These are phyloP conservation scores for Penicillium longicatenatum DNA, from an alignment of 495 filamentous ascomycete species.

Conservation along the genomic window DNA sequence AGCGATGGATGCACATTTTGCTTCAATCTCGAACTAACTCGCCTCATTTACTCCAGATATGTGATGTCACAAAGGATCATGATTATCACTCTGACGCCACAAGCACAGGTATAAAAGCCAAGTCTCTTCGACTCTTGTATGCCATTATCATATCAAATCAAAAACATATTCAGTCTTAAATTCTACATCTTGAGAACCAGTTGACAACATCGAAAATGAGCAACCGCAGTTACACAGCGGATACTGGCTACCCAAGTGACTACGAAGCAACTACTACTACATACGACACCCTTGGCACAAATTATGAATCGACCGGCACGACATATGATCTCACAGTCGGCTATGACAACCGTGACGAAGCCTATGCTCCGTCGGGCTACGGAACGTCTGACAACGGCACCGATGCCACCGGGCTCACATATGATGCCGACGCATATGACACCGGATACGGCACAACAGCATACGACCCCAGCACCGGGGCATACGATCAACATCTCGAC, in stretches of 20 bases:
- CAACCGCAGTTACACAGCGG: slow-evolving; percentile 14
- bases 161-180: not conserved
- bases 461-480: slow-evolving; percentile 38
- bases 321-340: slow-evolving; percentile 23
- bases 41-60: not conserved
- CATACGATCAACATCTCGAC: slow-evolving; percentile 45
- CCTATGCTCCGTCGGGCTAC: slow-evolving; percentile 34
- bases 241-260: slow-evolving; percentile 18
- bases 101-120: slow-evolving; percentile 10
- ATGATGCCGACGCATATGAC: slow-evolving; percentile 40
- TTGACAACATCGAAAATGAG: slow-evolving; percentile 21
- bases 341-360: too few relatives aligned
- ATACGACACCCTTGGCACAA: slow-evolving; percentile 17
- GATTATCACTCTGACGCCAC: slow-evolving; percentile 13
- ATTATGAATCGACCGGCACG: slow-evolving; percentile 24
- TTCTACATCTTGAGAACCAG: not conserved
- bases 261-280: slow-evolving; percentile 16
- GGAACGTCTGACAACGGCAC: slow-evolving; percentile 44
- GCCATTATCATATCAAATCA: not conserved
- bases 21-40: not conserved
- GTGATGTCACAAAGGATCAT: slow-evolving; percentile 28
- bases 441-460: slow-evolving; percentile 42
- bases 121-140: not conserved
- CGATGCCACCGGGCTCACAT: slow-evolving; percentile 36
- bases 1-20: not conserved